Conservation (phyloP, 2,329 filamentous ascomycete genomes). For the Monosporascus sp. region DNA sequence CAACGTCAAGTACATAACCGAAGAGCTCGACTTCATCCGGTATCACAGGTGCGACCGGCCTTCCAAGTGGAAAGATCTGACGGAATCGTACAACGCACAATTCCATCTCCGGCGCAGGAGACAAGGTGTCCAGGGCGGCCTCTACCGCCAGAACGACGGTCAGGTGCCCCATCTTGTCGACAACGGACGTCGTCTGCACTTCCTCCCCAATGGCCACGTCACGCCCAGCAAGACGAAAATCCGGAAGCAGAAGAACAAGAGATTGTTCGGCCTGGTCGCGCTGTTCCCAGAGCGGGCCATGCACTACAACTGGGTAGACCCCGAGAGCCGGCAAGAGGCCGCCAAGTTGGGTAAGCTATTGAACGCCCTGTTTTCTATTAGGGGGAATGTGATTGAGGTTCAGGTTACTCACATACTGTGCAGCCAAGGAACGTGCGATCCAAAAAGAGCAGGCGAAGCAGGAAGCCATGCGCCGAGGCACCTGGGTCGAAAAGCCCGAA, state of each 20-base stretch:
- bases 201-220: constrained; percentile 23
- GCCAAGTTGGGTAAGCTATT: constrained; percentile 35
- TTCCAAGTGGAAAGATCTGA: constrained; percentile 16
- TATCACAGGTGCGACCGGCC: constrained; percentile 22
- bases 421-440: constrained; percentile 14
- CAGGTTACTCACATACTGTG: neutral
- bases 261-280: constrained; percentile 22
- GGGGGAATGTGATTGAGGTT: neutral
- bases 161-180: constrained; percentile 16
- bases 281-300: constrained; percentile 45
- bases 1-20: constrained; percentile 25
- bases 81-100: constrained; percentile 10
- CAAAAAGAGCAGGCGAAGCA: constrained; percentile 12
- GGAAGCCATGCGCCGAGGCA: constrained; percentile 11
- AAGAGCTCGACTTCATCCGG: constrained; percentile 25
- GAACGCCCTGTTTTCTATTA: neutral
- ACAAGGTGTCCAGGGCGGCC: constrained; percentile 25
- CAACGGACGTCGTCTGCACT: constrained; percentile 13
- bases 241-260: constrained; percentile 21
- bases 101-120: constrained; percentile 17
- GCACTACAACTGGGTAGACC: constrained; percentile 39
- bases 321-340: constrained; percentile 32
- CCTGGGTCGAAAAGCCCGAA: constrained; percentile 16
- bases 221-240: constrained; percentile 11
- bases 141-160: constrained; percentile 23